Evolutionary conservation across 495 filamentous ascomycete genomes (phyloP), one percentile per base, ranked within the genome.

Genomic region (Chaetomidium leptoderma): DNA sequence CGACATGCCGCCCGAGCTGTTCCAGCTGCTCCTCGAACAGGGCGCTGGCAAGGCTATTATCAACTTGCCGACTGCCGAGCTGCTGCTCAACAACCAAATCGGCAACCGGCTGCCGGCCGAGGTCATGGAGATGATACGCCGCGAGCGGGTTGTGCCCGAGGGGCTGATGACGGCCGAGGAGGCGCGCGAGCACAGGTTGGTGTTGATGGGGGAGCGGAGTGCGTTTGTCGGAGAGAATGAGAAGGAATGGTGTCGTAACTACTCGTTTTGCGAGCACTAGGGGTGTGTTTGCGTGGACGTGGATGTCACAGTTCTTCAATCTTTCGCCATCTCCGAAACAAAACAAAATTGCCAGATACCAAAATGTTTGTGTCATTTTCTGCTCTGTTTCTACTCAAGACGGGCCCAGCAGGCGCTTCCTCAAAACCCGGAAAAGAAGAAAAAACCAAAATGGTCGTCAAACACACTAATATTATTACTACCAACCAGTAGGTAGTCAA

Each of bases 171-270:
- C 65, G 7, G 52, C 71, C 29, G 67, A 79, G 8, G 73, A 79
- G 51, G 79, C 80, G 19, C 71, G 70, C 45, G 53, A 66, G 29
- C 76, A 79, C 39, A 61, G 78, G 19, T 37, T 73, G 9, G 58
- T 75, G 62, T 63, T 84, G 30, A 84, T 82, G 76, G 57, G 72
- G 9, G 79, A 79, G 62, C 69, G 78, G 21, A 55, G 36, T 19
- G 32, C n/a, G 9, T 57, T 60, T 35, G 17, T 30, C 14, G 0
- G 23, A 9, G 23, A 42, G n/a, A 36, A 32, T 6, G 49, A 60
- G 48, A 0, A 21, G 14, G 19, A 54, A 6, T 60, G 59, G 63
- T 6, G 2, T 4, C 0, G 21, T 4, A 6, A 19, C 13, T 61
- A 61, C 45, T 51, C 27, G 21, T 61, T 64, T 29, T 64, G 58